Evolutionary conservation across 495 filamentous ascomycete species (phyloP).

Genomic region (Neurospora sp.): DNA sequence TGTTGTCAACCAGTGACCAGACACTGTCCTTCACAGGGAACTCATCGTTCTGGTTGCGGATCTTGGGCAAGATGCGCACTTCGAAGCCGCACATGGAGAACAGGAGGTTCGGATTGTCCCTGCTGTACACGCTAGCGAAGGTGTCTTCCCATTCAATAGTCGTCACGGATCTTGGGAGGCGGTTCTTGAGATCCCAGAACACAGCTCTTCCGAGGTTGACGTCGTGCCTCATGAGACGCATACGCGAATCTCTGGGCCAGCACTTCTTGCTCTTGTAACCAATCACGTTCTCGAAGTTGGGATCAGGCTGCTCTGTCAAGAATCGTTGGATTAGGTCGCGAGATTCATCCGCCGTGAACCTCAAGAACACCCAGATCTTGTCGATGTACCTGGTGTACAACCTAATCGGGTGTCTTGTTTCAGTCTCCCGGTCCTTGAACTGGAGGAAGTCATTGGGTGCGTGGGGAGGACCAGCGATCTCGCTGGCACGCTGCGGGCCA

Average conservation of each 20-base stretch:
- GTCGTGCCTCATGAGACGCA: conserved; percentile 98
- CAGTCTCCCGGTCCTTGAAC: conserved; percentile 83
- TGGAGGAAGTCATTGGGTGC: conserved; percentile 97
- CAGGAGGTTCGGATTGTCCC: conserved; percentile 93
- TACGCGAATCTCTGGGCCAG: conserved; percentile 94
- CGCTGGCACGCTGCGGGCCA: conserved; percentile 86
- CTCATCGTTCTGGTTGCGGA: conserved; percentile 87
- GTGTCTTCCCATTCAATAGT: conserved; percentile 99
- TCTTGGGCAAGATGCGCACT: conserved; percentile 94
- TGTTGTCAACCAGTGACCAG: conserved; percentile 94
- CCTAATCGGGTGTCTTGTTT: conserved; percentile 87
- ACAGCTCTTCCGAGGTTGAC: conserved; percentile 96
- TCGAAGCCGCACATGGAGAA: conserved; percentile 99
- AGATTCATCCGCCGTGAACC: conserved; percentile 88
- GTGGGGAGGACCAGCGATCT: conserved; percentile 94
- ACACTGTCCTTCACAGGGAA: conserved; percentile 97
- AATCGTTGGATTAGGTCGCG: conserved; percentile 95
- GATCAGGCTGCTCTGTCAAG: conserved; percentile 95
- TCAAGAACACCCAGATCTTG: conserved; percentile 95
- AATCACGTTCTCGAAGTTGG: conserved; percentile 99
- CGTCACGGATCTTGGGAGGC: conserved; percentile 85
- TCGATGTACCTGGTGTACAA: conserved; percentile 97
- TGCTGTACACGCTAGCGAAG: conserved; percentile 97
- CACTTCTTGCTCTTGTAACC: conserved; percentile 99
- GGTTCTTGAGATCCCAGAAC: conserved; percentile 99